Conservation (phyloP, 352 stramenopile genomes). For the Globisporangium carolinianum region DNA sequence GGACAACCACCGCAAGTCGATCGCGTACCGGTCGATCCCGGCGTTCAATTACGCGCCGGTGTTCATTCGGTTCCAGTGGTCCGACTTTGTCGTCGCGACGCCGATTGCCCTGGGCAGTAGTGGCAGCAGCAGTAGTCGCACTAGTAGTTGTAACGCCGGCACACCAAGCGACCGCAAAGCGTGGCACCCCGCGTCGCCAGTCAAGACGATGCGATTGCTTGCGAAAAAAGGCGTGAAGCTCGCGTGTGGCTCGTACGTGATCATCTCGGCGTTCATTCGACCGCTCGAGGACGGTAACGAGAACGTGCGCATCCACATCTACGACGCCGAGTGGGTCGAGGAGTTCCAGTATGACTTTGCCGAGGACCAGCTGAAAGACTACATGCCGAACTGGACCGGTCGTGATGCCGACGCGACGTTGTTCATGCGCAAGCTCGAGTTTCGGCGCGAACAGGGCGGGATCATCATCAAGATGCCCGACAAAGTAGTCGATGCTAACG, state of each 20-base stretch:
- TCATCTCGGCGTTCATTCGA: conserved; percentile 61
- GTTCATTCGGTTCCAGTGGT: conserved; percentile 67
- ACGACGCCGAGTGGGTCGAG: conserved; percentile 61
- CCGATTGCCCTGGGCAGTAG: conserved; percentile 16
- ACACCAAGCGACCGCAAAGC: conserved; percentile 4
- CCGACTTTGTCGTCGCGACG: conserved; percentile 58
- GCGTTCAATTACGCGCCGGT: conserved; percentile 65
- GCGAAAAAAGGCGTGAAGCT: conserved; percentile 53
- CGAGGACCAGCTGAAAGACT: conserved; percentile 53
- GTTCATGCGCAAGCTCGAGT: conserved; percentile 52
- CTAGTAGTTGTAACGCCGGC: not conserved
- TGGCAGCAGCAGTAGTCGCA: too few relatives aligned
- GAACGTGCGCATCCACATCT: conserved; percentile 63
- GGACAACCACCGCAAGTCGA: conserved; percentile 49
- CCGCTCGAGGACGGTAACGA: conserved; percentile 69
- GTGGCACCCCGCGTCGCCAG: conserved; percentile 21
- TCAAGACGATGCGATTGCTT: conserved; percentile 52
- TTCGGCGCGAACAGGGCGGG: conserved; percentile 47
- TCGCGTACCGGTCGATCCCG: conserved; percentile 47
- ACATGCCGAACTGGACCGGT: conserved; percentile 31
- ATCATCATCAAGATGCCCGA: conserved; percentile 69
- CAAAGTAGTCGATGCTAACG: conserved; percentile 13
- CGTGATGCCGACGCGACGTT: conserved; percentile 27
- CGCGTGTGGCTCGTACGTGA: conserved; percentile 50
- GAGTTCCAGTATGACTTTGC: conserved; percentile 75